Conservation (phyloP, 768 basidiomycete species). For the Panaeolus papilionaceus region DNA sequence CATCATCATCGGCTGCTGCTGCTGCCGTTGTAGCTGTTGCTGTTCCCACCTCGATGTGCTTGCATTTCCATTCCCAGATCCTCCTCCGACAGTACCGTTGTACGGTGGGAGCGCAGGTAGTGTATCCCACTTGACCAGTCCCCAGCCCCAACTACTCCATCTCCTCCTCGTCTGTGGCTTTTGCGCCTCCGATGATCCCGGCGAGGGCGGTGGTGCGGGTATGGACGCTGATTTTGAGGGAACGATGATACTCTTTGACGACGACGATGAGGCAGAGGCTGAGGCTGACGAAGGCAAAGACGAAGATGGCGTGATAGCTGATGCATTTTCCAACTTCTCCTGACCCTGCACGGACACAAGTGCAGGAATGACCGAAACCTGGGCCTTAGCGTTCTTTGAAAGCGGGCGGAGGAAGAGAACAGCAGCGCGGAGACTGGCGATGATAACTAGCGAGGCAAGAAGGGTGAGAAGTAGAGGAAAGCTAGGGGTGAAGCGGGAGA, state of each 20-base stretch:
- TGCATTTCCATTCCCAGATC: conserved; percentile 24
- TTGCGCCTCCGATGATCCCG: conserved; percentile 12
- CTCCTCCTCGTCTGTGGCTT: conserved; percentile 8
- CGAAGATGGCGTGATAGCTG: neutral
- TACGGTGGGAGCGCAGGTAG: conserved; percentile 30
- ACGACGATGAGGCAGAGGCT: neutral
- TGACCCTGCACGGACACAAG: conserved; percentile 17
- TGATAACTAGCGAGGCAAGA: conserved; percentile 23
- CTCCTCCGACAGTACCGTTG: conserved; percentile 17
- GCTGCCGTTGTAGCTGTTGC: conserved; percentile 24
- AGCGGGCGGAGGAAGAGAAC: conserved; percentile 20
- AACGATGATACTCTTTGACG: neutral
- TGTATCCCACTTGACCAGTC: conserved; percentile 38
- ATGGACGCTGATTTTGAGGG: neutral
- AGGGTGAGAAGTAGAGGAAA: conserved; percentile 16
- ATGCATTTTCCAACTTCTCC: conserved; percentile 10
- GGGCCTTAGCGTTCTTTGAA: neutral
- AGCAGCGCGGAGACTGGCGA: conserved; percentile 22
- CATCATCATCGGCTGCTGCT: conserved; percentile 26
- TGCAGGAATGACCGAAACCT: conserved; percentile 18
- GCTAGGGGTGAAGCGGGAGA: neutral
- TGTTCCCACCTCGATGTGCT: conserved; percentile 19
- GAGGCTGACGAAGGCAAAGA: neutral
- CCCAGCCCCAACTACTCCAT: conserved; percentile 27
- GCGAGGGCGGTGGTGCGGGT: neutral